Conservation (phyloP, 2,329 filamentous ascomycete species). For the Hirsutella thompsonii region DNA sequence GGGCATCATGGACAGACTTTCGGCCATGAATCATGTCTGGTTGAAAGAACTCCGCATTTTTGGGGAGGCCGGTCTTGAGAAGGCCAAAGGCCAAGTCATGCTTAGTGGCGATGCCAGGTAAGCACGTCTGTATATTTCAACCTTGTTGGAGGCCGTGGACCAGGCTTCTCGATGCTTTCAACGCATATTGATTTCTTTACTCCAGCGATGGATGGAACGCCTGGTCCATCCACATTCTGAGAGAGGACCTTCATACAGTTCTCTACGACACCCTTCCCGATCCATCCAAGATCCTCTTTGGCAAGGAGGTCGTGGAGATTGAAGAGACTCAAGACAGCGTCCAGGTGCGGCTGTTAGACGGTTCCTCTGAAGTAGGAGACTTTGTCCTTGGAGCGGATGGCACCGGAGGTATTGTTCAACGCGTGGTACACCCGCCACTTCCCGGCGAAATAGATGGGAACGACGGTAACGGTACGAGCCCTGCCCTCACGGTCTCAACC, state of each 20-base stretch:
- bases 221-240: too few species aligned
- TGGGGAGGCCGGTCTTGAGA: too few species aligned
- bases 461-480: slow-evolving; percentile 10
- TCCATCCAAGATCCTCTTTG: slow-evolving; percentile 1
- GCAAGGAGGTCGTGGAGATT: neutral
- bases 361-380: slow-evolving; percentile 18
- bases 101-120: too few species aligned
- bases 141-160: too few species aligned
- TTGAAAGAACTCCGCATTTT: too few species aligned
- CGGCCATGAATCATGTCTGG: neutral
- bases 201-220: too few species aligned
- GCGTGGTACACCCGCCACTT: neutral
- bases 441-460: slow-evolving; percentile 10
- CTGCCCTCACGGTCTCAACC: too few species aligned
- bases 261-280: slow-evolving; percentile 6
- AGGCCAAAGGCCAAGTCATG: too few species aligned
- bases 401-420: slow-evolving; percentile 19
- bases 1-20: slow-evolving; percentile 3
- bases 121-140: too few species aligned
- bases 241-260: too few species aligned
- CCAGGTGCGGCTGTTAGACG: slow-evolving; percentile 19
- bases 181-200: too few species aligned
- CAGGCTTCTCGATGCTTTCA: too few species aligned
- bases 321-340: slow-evolving; percentile 9
- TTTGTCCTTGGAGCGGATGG: slow-evolving; percentile 29